These are phyloP conservation scores for Trichoderma oligosporum DNA, from an alignment of 2,329 filamentous ascomycete species.

Conservation along the genomic window DNA sequence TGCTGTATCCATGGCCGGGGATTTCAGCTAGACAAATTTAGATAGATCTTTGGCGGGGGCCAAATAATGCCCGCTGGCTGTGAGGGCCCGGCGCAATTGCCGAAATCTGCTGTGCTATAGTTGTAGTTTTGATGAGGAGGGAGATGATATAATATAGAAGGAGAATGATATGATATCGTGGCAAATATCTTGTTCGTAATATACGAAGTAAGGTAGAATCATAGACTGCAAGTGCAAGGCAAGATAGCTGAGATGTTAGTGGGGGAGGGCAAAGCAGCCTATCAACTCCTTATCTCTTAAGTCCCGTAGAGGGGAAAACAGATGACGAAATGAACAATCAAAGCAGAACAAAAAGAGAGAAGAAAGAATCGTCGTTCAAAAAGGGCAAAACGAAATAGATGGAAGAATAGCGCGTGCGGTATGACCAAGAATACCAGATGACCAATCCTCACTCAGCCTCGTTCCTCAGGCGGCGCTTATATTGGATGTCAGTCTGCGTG, in stretches of 20 bases:
- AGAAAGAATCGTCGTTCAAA: not conserved
- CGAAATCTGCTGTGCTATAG: too few species aligned
- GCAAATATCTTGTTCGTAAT: too few species aligned
- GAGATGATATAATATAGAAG: too few species aligned
- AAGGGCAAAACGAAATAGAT: not conserved
- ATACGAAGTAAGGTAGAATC: too few species aligned
- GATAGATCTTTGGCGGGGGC: not conserved
- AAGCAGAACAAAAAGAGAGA: not conserved
- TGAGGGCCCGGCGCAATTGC: too few species aligned
- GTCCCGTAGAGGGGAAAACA: too few species aligned
- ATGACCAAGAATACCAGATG: not conserved
- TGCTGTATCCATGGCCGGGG: conserved; percentile 30
- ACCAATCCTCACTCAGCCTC: conserved; percentile 7
- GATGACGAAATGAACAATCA: not conserved
- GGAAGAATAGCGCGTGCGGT: not conserved
- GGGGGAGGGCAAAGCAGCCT: not conserved
- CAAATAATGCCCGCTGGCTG: not conserved
- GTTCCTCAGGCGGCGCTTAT: not conserved
- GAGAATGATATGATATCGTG: too few species aligned
- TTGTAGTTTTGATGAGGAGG: too few species aligned
- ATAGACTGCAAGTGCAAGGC: too few species aligned
- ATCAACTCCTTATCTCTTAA: too few species aligned
- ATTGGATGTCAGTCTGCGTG: not conserved
- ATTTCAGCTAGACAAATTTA: not conserved
- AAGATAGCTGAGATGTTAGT: not conserved